Percentiles rank a stretch among this genome's conserved stretches.
phyloP scores from a whole-genome alignment of 1,139 yeast genomes.

The Lodderomyces theae region DNA sequence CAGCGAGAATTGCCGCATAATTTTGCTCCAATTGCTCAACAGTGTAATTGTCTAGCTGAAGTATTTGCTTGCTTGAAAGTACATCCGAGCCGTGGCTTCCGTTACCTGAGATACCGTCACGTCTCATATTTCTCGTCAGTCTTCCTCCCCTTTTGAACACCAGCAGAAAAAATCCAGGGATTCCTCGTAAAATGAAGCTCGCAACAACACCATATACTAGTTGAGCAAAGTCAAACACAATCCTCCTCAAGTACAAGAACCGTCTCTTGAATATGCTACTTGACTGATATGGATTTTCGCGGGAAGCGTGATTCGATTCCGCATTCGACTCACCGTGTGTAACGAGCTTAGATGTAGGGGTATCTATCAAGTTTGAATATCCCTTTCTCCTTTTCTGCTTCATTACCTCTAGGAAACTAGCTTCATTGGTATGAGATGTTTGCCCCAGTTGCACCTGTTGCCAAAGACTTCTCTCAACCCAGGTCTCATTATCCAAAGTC shows the following conservation, averaged over 20 bases:
- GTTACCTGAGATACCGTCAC: background rate
- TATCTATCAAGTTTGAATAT: conserved; percentile 32
- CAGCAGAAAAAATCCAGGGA: conserved; percentile 7
- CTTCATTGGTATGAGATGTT: conserved; percentile 10
- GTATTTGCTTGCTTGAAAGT: background rate
- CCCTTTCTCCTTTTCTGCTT: conserved; percentile 20
- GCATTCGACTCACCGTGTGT: conserved; percentile 16
- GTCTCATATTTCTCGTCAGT: background rate
- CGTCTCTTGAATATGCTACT: conserved; percentile 25
- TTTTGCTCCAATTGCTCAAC: conserved; percentile 22
- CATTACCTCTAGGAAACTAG: conserved; percentile 2
- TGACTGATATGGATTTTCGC: background rate
- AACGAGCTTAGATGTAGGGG: conserved; percentile 29
- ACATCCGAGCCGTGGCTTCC: background rate
- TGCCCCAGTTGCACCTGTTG: conserved; percentile 14
- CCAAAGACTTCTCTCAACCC: conserved; percentile 50
- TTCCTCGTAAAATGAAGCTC: conserved; percentile 10
- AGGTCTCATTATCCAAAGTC: conserved; percentile 50
- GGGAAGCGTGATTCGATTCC: background rate
- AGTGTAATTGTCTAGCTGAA: conserved; percentile 23
- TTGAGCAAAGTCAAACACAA: conserved; percentile 22
- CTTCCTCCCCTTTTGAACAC: background rate
- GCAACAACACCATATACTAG: conserved; percentile 23
- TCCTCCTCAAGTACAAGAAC: conserved; percentile 18
- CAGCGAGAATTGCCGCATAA: conserved; percentile 26